Evolutionary conservation across 352 stramenopile genomes (phyloP), one percentile per base, ranked within the genome.

Genomic region (Achlya hypogyna): DNA sequence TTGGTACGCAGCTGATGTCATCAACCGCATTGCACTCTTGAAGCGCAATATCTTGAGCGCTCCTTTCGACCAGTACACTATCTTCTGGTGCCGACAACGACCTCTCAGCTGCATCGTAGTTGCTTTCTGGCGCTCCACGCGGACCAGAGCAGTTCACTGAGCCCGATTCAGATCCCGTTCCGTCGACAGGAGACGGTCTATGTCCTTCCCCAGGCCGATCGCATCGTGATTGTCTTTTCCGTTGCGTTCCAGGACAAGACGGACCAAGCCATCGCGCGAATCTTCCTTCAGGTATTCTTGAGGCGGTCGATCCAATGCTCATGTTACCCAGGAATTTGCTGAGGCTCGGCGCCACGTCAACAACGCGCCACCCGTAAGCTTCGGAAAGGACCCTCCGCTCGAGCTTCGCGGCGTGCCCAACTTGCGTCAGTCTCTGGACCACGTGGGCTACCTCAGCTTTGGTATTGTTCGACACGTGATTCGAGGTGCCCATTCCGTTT

Each of bases 221-320:
- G 91, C 60, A 91, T 98, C 62, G 87, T 96, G 52, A 84, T 98
- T 51, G 87, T 96, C 52, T 98, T 96, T 71, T 90, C 81, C 47
- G 78, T 98, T 25, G 93, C 93, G 66, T 98, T 98, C 67, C 79
- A 86, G n/a, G 92, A 98, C 74, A 90, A 88, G 64, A 97, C 93
- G 22, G 93, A 98, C 73, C 80, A 91, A 59, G 88, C 90, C 0
- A 80, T 98, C 45, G 87, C 85, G 1, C 84, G 86, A 53, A 86
- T 98, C 42, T 97, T 98, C 71, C 69, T 98, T 16, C 87, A 95
- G 71, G 79, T 60, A 22, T 28, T 51, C 9, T 16, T 47, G 38
- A 18, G 28, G 35, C 31, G 5, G 54, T 12, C 34, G 25, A 54
- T 53, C 32, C 2, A 32, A 8, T 52, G 27, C 60, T 22, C 20